Evolutionary conservation across 2,329 filamentous ascomycete species (phyloP).

Genomic region (Penicillium sp.): DNA sequence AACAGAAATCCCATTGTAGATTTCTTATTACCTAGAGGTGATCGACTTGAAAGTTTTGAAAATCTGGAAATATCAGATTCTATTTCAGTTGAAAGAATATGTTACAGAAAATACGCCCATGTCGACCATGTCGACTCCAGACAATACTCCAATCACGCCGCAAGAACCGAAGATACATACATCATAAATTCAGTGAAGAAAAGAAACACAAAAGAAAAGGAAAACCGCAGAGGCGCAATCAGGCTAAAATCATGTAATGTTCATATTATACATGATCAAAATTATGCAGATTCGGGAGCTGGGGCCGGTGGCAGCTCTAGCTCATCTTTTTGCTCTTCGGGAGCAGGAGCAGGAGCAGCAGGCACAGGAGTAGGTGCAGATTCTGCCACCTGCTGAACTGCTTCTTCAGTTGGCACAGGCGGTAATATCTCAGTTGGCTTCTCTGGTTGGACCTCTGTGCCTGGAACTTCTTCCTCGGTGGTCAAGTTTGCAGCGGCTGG

Average conservation of each 20-base stretch:
- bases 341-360: not conserved
- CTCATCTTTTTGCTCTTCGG: constrained; percentile 4
- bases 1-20: too few species aligned
- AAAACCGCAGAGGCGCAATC: not conserved
- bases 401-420: not conserved
- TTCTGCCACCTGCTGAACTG: not conserved
- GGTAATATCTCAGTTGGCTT: not conserved
- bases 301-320: constrained; percentile 1
- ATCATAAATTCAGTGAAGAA: not conserved
- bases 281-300: constrained; percentile 2
- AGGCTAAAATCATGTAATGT: not conserved
- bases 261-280: not conserved
- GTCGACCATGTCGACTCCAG: not conserved
- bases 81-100: not conserved
- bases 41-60: not conserved
- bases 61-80: not conserved
- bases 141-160: not conserved
- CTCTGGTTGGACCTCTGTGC: not conserved
- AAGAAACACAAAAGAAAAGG: not conserved
- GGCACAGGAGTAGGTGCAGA: not conserved
- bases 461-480: not conserved
- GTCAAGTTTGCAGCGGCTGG: not conserved
- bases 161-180: not conserved
- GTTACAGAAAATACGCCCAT: not conserved
- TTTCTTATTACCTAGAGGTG: too few species aligned